Percentiles rank a stretch among this genome's conserved stretches.
Conservation (phyloP, 495 filamentous ascomycete genomes). For the Penicillium egyptiacum region DNA sequence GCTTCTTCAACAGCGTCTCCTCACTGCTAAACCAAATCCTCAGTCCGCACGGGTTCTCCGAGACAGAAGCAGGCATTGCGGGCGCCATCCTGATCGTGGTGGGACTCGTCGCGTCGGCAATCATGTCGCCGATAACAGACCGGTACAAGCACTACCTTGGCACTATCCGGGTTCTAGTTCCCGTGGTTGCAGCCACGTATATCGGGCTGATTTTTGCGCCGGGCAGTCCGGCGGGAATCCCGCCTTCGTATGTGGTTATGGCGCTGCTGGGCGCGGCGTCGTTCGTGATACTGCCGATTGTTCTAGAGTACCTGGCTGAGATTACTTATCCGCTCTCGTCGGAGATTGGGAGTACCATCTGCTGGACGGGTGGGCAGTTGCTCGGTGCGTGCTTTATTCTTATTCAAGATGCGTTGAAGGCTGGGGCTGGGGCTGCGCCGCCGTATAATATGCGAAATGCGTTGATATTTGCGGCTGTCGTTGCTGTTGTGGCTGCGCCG, state of each 20-base stretch:
- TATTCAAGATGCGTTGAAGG: constrained; percentile 75
- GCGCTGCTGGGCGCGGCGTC: constrained; percentile 71
- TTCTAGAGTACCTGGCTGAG: constrained; percentile 83
- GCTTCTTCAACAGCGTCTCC: constrained; percentile 89
- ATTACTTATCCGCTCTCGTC: constrained; percentile 85
- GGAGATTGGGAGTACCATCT: constrained; percentile 77
- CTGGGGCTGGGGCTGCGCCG: constrained; percentile 52
- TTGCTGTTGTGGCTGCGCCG: constrained; percentile 64
- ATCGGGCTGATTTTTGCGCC: constrained; percentile 82
- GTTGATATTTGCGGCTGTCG: constrained; percentile 74
- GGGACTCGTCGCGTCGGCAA: constrained; percentile 73
- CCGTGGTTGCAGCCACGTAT: constrained; percentile 70
- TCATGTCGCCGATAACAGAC: constrained; percentile 80
- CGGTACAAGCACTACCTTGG: constrained; percentile 75
- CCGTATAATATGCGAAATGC: constrained; percentile 68
- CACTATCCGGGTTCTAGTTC: constrained; percentile 72
- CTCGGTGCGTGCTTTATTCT: constrained; percentile 83
- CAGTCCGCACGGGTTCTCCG: constrained; percentile 73
- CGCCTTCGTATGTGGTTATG: constrained; percentile 64
- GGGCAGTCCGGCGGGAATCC: constrained; percentile 61
- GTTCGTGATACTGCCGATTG: constrained; percentile 82
- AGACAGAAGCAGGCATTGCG: constrained; percentile 82
- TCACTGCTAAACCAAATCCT: constrained; percentile 90
- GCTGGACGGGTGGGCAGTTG: constrained; percentile 73
- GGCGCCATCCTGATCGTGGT: constrained; percentile 89